These are phyloP conservation scores for Dichotomocladium elegans DNA, from an alignment of 371 early-diverging fungal genomes.

Conservation along the genomic window DNA sequence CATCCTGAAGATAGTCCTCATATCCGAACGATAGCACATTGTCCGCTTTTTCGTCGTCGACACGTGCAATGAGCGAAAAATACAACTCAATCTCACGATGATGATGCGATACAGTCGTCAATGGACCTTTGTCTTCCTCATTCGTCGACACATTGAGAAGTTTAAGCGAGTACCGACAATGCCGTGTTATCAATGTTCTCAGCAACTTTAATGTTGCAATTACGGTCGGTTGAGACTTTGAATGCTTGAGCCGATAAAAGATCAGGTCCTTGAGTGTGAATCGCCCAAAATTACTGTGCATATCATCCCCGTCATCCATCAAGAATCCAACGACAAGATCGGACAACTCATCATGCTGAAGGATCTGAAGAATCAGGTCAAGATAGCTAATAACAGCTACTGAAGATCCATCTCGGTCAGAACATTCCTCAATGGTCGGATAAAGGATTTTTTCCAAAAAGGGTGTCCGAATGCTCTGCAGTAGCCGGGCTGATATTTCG, in stretches of 20 bases:
- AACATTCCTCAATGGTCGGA: conserved; percentile 81
- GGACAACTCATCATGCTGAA: conserved; percentile 73
- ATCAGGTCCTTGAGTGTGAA: conserved; percentile 79
- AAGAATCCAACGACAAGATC: conserved; percentile 73
- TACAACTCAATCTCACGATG: conserved; percentile 65
- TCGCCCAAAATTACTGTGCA: conserved; percentile 46
- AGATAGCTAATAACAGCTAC: conserved; percentile 89
- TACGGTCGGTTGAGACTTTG: conserved; percentile 70
- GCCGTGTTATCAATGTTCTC: conserved; percentile 68
- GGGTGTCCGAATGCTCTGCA: conserved; percentile 65
- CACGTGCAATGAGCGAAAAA: conserved; percentile 58
- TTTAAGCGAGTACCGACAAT: conserved; percentile 73
- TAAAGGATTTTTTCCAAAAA: conserved; percentile 86
- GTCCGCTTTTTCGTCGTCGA: conserved; percentile 55
- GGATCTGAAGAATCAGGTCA: conserved; percentile 71
- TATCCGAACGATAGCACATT: conserved; percentile 63
- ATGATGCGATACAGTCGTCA: conserved; percentile 65
- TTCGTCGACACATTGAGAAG: background rate
- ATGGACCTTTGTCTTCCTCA: conserved; percentile 12
- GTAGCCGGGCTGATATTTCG: conserved; percentile 61
- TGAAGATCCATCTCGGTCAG: conserved; percentile 89
- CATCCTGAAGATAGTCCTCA: conserved; percentile 76
- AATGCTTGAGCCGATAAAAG: conserved; percentile 63
- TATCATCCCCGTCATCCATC: conserved; percentile 38
- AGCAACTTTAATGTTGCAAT: conserved; percentile 82